Percentiles rank a stretch among this genome's conserved stretches.
Evolutionary conservation across 306 rosid species (phyloP).

Genomic region (Quercus bicolor): DNA sequence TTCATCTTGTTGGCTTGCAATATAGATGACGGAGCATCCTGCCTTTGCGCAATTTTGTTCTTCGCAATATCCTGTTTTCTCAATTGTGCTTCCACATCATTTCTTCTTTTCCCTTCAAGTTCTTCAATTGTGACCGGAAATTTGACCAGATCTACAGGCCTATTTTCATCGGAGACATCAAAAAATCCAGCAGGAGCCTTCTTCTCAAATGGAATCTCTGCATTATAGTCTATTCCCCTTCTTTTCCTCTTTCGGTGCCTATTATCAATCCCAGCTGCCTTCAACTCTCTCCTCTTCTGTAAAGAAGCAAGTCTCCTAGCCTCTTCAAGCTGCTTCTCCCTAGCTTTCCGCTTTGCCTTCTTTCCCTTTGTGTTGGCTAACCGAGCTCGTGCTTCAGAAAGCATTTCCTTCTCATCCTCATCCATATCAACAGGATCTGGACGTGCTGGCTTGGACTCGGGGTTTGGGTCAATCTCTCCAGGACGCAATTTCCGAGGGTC

Average conservation of each 20-base stretch:
- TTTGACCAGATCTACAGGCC: slow-evolving; percentile 65
- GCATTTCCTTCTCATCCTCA: slow-evolving; percentile 99
- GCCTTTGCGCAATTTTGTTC: slow-evolving; percentile 87
- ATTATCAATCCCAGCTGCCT: slow-evolving; percentile 90
- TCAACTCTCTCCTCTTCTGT: slow-evolving; percentile 89
- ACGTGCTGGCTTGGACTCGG: slow-evolving; percentile 92
- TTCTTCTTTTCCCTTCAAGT: slow-evolving; percentile 88
- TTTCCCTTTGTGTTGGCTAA: slow-evolving; percentile 91
- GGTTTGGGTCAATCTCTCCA: slow-evolving; percentile 94
- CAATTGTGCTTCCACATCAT: slow-evolving; percentile 70
- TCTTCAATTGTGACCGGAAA: slow-evolving; percentile 93
- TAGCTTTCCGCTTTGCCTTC: slow-evolving; percentile 91
- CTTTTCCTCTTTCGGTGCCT: slow-evolving; percentile 90
- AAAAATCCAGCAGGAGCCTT: slow-evolving; percentile 93
- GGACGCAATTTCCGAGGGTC: slow-evolving; percentile 91
- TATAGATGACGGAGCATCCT: slow-evolving; percentile 88
- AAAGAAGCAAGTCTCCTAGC: slow-evolving; percentile 97
- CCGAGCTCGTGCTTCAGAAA: slow-evolving; percentile 95
- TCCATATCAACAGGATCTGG: slow-evolving; percentile 99
- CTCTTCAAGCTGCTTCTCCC: slow-evolving; percentile 96
- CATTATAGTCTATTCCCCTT: slow-evolving; percentile 88
- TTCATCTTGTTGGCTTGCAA: slow-evolving; percentile 87
- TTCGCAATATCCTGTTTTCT: slow-evolving; percentile 83
- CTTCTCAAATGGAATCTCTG: slow-evolving; percentile 91
- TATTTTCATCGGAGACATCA: slow-evolving; percentile 74